phyloP scores from a whole-genome alignment of 179 eudicot species.

The Carnegiea gigantea region DNA sequence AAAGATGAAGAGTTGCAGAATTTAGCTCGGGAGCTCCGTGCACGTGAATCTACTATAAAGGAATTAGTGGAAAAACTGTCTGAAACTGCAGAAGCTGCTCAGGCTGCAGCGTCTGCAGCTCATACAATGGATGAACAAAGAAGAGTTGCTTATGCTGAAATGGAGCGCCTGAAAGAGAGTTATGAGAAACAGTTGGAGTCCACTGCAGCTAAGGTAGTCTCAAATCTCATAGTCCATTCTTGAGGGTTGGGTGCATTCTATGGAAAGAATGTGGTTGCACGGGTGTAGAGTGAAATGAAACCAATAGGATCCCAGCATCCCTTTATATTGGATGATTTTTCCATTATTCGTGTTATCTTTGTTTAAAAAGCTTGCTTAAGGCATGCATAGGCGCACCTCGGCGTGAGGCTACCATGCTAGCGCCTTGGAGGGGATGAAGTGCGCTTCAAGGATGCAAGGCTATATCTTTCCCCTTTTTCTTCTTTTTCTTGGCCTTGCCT shows the following conservation, averaged over 20 bases:
- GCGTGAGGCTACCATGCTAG: too few relatives aligned
- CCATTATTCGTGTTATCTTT: not conserved
- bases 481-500: too few relatives aligned
- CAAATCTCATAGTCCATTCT: not conserved
- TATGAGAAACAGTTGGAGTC: conserved; percentile 57
- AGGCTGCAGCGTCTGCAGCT: conserved; percentile 97
- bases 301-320: not conserved
- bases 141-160: conserved; percentile 72
- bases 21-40: conserved; percentile 85
- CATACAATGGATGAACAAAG: conserved; percentile 93
- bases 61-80: conserved; percentile 83
- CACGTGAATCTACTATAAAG: conserved; percentile 85
- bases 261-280: not conserved
- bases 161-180: conserved; percentile 64
- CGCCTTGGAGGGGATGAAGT: too few relatives aligned
- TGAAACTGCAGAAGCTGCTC: conserved; percentile 97
- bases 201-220: conserved; percentile 54
- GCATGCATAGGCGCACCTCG: too few relatives aligned
- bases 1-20: conserved; percentile 97
- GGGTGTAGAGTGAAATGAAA: not conserved
- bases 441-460: too few relatives aligned
- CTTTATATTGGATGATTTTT: not conserved
- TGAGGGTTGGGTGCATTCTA: conserved; percentile 4
- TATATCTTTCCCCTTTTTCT: too few relatives aligned
- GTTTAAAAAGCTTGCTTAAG: too few relatives aligned